Evolutionary conservation across 768 basidiomycete genomes (phyloP).

Genomic region (Candolleomyces eurysporus): DNA sequence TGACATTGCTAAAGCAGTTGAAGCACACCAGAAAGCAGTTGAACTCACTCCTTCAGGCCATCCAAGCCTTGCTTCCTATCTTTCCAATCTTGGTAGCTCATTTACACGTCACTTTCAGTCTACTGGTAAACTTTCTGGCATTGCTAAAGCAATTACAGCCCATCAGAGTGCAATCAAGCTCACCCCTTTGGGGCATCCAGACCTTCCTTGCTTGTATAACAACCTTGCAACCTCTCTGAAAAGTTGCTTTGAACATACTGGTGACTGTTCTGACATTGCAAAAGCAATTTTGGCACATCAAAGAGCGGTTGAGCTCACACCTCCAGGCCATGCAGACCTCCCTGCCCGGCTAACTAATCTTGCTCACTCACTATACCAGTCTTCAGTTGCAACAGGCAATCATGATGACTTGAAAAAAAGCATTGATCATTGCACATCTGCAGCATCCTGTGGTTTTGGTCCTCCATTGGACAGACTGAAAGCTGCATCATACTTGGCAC

Average conservation of each 20-base stretch:
- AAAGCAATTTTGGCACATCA: not conserved
- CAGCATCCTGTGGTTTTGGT: not conserved
- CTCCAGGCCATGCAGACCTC: not conserved
- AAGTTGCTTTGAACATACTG: constrained; percentile 8
- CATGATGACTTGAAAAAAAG: not conserved
- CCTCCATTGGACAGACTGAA: not conserved
- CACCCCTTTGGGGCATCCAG: not conserved
- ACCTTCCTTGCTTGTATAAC: not conserved
- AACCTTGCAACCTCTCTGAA: not conserved
- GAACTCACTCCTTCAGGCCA: not conserved
- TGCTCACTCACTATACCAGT: not conserved
- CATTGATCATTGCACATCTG: not conserved
- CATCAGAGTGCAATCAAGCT: not conserved
- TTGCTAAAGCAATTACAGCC: not conserved
- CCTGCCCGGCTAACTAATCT: not conserved
- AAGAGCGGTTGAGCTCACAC: not conserved
- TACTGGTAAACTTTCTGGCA: not conserved
- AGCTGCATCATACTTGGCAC: not conserved
- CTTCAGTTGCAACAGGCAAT: not conserved
- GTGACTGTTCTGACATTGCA: not conserved
- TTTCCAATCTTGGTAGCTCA: not conserved
- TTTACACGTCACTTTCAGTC: not conserved
- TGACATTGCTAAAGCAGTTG: not conserved
- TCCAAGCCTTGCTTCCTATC: not conserved
- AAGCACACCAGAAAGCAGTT: not conserved